phyloP scores from a whole-genome alignment of 768 basidiomycete species.

The Trametes cubensis region DNA sequence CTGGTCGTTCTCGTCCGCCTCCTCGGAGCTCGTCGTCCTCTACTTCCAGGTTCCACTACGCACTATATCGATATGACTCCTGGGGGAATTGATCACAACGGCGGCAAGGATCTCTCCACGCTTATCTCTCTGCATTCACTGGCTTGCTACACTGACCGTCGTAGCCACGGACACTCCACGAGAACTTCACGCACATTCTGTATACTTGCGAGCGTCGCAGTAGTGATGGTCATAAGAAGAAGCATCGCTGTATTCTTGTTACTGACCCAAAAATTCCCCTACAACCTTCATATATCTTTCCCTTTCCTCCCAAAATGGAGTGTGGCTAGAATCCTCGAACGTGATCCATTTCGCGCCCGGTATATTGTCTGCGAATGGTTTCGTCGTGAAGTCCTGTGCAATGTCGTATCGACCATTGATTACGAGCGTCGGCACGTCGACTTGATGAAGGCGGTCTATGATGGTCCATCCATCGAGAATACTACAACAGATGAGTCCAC shows the following conservation, averaged over 20 bases:
- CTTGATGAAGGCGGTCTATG: conserved; percentile 30
- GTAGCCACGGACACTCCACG: no score
- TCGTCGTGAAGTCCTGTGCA: conserved; percentile 33
- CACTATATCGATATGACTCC: no score
- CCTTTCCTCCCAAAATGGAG: conserved; percentile 36
- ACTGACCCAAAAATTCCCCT: conserved; percentile 24
- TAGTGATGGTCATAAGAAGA: no score
- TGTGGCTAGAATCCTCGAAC: conserved; percentile 36
- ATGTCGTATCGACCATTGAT: conserved; percentile 36
- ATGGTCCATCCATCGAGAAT: conserved; percentile 33
- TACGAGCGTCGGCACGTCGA: conserved; percentile 34
- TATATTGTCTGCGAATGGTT: conserved; percentile 32
- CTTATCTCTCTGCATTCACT: no score
- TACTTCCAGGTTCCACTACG: no score
- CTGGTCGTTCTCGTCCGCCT: neutral
- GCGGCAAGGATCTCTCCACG: no score
- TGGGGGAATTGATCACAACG: no score
- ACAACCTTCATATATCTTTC: conserved; percentile 31
- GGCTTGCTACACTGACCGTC: no score
- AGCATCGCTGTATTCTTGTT: no score
- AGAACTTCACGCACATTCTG: no score
- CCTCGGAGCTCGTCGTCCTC: no score
- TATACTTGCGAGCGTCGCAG: no score
- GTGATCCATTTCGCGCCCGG: conserved; percentile 35
- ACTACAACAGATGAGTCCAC: neutral